phyloP scores from a whole-genome alignment of 345 rosid species.

The Crucihimalaya himalaica region DNA sequence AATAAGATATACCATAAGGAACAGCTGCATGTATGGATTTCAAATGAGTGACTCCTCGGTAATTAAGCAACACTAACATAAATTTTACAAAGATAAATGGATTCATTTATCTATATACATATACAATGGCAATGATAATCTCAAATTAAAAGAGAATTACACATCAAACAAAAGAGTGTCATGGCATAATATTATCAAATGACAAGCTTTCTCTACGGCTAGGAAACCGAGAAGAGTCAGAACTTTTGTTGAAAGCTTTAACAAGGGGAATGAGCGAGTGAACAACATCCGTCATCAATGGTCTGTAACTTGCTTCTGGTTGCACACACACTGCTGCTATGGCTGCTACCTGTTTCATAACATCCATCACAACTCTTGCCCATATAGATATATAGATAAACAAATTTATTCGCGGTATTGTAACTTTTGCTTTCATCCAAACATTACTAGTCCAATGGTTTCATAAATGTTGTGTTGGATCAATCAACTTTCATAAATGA shows the following conservation, averaged over 20 bases:
- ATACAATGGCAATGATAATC: background rate
- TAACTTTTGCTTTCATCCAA: background rate
- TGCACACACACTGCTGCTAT: constrained; percentile 94
- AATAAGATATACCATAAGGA: too few relatives aligned
- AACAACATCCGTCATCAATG: constrained; percentile 92
- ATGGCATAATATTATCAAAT: constrained; percentile 3
- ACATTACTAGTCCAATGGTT: background rate
- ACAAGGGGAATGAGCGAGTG: constrained; percentile 83
- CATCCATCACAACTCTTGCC: background rate
- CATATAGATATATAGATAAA: background rate
- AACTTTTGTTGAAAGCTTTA: constrained; percentile 49
- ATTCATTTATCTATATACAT: constrained; percentile 2
- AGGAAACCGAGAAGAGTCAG: constrained; percentile 38
- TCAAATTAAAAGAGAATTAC: background rate
- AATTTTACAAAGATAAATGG: background rate
- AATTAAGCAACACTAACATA: background rate
- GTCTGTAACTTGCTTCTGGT: constrained; percentile 87
- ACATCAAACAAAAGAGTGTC: background rate
- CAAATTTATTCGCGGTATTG: background rate
- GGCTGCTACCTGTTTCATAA: constrained; percentile 67
- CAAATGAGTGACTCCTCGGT: background rate
- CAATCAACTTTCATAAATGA: background rate
- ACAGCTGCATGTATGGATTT: background rate
- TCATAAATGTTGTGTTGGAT: background rate
- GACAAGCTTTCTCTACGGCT: constrained; percentile 32